A percentile compares a stretch with the other conserved stretches of the same genome.
These are phyloP conservation scores for Serpula lacrymans DNA, from an alignment of 768 basidiomycete genomes.

Conservation along the genomic window DNA sequence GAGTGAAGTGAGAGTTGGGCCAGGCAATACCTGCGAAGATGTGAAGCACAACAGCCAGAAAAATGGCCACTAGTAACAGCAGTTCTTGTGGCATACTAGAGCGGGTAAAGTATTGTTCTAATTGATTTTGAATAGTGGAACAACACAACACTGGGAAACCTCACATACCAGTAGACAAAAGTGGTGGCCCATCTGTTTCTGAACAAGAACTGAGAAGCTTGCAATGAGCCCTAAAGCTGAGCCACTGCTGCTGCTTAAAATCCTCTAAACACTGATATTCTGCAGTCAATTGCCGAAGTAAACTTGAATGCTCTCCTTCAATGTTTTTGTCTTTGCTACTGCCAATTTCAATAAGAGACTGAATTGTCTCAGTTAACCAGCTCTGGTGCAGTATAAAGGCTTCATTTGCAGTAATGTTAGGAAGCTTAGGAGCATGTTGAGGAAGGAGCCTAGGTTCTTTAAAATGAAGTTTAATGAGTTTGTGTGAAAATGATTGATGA, in stretches of 20 bases:
- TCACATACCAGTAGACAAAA: neutral
- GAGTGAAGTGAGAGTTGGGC: constrained; percentile 1
- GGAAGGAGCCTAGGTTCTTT: no score
- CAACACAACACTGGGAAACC: neutral
- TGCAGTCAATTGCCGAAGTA: no score
- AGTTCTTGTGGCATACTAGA: neutral
- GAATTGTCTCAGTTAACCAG: no score
- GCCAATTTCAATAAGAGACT: no score
- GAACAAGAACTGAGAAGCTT: neutral
- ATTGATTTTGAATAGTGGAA: neutral
- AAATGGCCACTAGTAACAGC: neutral
- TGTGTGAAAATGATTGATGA: no score
- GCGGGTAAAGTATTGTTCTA: neutral
- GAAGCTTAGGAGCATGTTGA: no score
- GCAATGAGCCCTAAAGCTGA: neutral
- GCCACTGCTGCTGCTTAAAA: neutral
- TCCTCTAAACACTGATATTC: no score
- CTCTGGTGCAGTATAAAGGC: no score
- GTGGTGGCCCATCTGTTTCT: neutral
- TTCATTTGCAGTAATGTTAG: no score
- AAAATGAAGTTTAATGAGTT: no score
- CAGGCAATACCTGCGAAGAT: constrained; percentile 8
- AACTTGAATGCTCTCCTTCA: no score
- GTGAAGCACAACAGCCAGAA: constrained; percentile 5
- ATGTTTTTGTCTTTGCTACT: no score